These are phyloP conservation scores for Colletotrichum sp. DNA, from an alignment of 2,329 filamentous ascomycete species.

Conservation along the genomic window DNA sequence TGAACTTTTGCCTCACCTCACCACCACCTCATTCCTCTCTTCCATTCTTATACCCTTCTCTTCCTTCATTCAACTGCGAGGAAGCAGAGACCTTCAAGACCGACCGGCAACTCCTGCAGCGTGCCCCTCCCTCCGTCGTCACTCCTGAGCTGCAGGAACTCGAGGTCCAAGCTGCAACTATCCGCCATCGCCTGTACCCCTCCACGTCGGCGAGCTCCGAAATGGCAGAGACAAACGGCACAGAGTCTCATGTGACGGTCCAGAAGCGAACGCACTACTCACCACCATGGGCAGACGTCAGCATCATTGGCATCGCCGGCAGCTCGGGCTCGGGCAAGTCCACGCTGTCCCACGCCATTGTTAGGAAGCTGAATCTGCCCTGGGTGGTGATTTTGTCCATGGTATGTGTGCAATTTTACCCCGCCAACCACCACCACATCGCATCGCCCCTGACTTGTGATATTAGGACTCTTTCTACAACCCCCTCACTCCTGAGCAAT, in stretches of 20 bases:
- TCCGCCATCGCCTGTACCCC: background rate
- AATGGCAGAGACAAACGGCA: constrained; percentile 19
- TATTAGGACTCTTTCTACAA: constrained; percentile 96
- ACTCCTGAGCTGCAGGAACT: background rate
- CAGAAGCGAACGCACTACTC: constrained; percentile 76
- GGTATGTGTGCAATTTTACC: constrained; percentile 55
- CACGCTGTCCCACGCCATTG: constrained; percentile 89
- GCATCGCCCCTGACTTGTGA: background rate
- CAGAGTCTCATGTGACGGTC: constrained; percentile 49
- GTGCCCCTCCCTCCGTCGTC: background rate
- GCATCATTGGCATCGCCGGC: constrained; percentile 95
- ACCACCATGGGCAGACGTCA: constrained; percentile 94
- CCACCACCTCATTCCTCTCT: background rate
- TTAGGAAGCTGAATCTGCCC: constrained; percentile 86
- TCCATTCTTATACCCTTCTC: background rate
- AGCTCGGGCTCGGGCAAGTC: constrained; percentile 96
- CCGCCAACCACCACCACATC: background rate
- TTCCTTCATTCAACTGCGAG: constrained; percentile 2
- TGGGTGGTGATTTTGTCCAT: constrained; percentile 99
- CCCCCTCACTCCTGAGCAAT: constrained; percentile 79
- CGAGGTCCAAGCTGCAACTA: constrained; percentile 1
- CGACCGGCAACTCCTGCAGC: background rate
- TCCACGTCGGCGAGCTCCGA: constrained; percentile 8
- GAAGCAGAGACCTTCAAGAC: background rate
- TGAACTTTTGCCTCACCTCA: background rate